Percentiles rank a stretch among this genome's conserved stretches.
Evolutionary conservation across 1,139 yeast species (phyloP).

Genomic region (Taiozyma sp.): DNA sequence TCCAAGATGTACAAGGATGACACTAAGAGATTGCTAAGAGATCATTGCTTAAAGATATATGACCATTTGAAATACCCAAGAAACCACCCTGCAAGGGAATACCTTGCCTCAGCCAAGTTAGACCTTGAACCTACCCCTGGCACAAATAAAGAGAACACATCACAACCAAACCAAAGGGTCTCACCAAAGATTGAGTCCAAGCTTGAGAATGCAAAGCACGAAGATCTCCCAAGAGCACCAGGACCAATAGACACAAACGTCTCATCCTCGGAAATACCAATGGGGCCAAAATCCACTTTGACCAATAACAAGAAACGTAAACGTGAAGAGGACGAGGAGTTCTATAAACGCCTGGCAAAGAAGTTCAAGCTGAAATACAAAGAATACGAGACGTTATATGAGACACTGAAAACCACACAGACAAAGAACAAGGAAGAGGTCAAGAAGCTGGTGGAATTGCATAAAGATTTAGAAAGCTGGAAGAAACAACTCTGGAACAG

Average conservation of each 20-base stretch:
- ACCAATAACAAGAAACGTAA: slow-evolving; percentile 7
- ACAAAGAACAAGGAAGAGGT: slow-evolving; percentile 5
- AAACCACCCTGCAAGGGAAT: slow-evolving; percentile 15
- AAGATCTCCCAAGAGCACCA: background rate
- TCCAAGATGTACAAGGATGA: slow-evolving; percentile 6
- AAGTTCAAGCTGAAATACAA: slow-evolving; percentile 20
- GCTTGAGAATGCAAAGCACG: background rate
- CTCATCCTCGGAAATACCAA: background rate
- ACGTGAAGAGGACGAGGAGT: slow-evolving; percentile 11
- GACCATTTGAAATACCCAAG: slow-evolving; percentile 14
- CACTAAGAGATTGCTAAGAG: slow-evolving; percentile 6
- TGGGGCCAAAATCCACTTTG: background rate
- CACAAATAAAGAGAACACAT: background rate
- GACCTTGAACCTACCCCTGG: background rate
- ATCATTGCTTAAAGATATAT: slow-evolving; percentile 14
- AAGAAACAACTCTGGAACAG: slow-evolving; percentile 23
- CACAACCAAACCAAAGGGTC: background rate
- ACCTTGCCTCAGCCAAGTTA: background rate
- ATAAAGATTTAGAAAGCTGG: slow-evolving; percentile 20
- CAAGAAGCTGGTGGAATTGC: slow-evolving; percentile 17
- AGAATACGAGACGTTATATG: slow-evolving; percentile 18
- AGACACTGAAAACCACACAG: slow-evolving; percentile 1
- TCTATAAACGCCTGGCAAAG: slow-evolving; percentile 15
- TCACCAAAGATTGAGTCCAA: background rate
- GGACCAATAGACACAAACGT: background rate